Evolutionary conservation across 108 stramenopile genomes (phyloP).

Genomic region (Bacterosira constricta): DNA sequence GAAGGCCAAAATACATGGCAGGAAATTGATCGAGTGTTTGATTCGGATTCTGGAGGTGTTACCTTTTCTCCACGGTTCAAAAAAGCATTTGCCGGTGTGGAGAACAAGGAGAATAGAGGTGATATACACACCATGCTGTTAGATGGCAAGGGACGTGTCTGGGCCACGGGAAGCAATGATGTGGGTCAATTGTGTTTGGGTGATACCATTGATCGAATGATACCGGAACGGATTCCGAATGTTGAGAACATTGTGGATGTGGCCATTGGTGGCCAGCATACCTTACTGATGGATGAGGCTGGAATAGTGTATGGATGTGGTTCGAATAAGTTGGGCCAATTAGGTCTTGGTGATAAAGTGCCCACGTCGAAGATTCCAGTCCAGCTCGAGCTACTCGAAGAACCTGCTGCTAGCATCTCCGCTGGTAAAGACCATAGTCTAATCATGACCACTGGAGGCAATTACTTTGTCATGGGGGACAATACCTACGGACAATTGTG

Average conservation of each 20-base stretch:
- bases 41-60: background rate
- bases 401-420: constrained; percentile 21
- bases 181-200: constrained; percentile 23
- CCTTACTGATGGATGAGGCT: background rate
- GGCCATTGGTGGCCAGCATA: constrained; percentile 8
- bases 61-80: background rate
- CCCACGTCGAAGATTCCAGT: constrained; percentile 5
- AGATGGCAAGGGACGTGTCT: constrained; percentile 18
- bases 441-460: constrained; percentile 11
- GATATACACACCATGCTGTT: constrained; percentile 34
- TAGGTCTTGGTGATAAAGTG: constrained; percentile 40
- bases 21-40: constrained; percentile 6
- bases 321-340: constrained; percentile 38
- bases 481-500: constrained; percentile 53
- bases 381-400: constrained; percentile 18
- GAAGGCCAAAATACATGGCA: constrained; percentile 32
- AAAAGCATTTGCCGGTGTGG: constrained; percentile 6
- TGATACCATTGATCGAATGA: constrained; percentile 5
- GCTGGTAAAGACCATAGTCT: constrained; percentile 44
- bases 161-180: constrained; percentile 32
- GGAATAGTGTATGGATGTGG: constrained; percentile 32
- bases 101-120: constrained; percentile 1
- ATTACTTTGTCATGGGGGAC: constrained; percentile 37
- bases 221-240: constrained; percentile 2
- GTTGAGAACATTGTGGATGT: constrained; percentile 11